Evolutionary conservation across 768 basidiomycete species (phyloP), one percentile per base, ranked within the genome.

Genomic region (Tubosaeta sp.): DNA sequence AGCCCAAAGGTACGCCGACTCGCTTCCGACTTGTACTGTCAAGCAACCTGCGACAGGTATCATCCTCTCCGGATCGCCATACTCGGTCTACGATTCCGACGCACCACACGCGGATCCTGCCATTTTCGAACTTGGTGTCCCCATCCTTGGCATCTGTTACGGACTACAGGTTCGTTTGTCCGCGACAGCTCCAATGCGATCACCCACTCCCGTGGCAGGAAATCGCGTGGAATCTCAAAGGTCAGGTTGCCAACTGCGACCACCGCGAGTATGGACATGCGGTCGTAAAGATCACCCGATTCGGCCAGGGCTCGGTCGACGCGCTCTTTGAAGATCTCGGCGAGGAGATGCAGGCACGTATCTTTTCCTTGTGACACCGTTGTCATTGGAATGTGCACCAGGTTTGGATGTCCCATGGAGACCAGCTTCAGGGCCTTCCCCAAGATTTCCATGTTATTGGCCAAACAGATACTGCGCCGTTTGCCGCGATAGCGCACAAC

Each of bases 341-440:
- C n/a, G 82, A 87, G 19, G 86, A 91, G 60, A 84, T 97, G 78
- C 88, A 91, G 79, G 95, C 91, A 59, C 39, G 74, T 59, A 12
- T 50, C 17, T 45, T 47, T 10, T 27, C 27, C 13, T 17, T 38
- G 17, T 41, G 6, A 13, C 32, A 22, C 50, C 29, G 41, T 29
- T 14, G n/a, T 26, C 5, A 14, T 22, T 22, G 12, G 14, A 14
- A 19, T 11, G n/a, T 6, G 29, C 29, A 44, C 27, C 56, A 98
- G 95, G 95, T 98, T 46, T 98, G 97, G 97, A 98, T 98, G 97
- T 97, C 95, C 16, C 97, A 99, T 66, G 94, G 95, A 11, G 97
- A 98, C 71, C 92, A 95, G 58, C 79, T 98, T 32, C 87, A 84
- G 26, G 81, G 77, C 45, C 80, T 88, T 2, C 97, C 95, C 14